Percentiles rank a stretch among this genome's conserved stretches.
These are phyloP conservation scores for Gomphus bonarii DNA, from an alignment of 1,284 basidiomycete genomes.

Conservation along the genomic window DNA sequence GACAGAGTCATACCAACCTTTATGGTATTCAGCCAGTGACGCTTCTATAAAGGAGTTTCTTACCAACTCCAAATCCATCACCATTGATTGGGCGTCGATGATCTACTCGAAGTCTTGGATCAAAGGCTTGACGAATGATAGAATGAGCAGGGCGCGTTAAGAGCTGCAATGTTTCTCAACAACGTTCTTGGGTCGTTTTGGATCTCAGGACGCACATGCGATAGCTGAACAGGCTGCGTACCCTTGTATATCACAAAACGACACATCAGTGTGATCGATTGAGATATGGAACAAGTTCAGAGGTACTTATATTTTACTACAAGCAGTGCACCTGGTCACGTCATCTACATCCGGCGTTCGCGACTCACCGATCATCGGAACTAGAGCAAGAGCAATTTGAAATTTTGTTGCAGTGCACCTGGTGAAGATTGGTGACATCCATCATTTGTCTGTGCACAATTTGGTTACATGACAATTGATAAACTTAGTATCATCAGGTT, in stretches of 20 bases:
- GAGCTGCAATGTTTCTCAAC: conserved; percentile 36
- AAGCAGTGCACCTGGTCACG: neutral
- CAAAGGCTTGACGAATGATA: conserved; percentile 94
- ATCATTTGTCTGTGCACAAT: no score
- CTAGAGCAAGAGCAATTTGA: no score
- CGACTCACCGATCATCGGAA: neutral
- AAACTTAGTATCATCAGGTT: neutral
- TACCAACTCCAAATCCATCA: conserved; percentile 94
- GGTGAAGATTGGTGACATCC: no score
- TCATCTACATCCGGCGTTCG: neutral
- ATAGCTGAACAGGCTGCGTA: conserved; percentile 77
- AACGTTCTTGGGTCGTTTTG: conserved; percentile 9
- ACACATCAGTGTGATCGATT: conserved; percentile 44
- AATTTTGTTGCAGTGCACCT: no score
- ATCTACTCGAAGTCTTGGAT: conserved; percentile 79
- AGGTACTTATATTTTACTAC: neutral
- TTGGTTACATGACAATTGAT: no score
- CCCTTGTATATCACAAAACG: conserved; percentile 90
- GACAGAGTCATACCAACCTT: conserved; percentile 79
- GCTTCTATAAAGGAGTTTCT: conserved; percentile 25
- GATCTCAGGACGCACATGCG: conserved; percentile 45
- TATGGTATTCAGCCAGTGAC: neutral
- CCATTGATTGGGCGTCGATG: conserved; percentile 81
- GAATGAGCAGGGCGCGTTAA: conserved; percentile 89
- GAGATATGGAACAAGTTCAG: neutral